phyloP scores from a whole-genome alignment of 2,329 filamentous ascomycete species.

The Nakataea oryzae region DNA sequence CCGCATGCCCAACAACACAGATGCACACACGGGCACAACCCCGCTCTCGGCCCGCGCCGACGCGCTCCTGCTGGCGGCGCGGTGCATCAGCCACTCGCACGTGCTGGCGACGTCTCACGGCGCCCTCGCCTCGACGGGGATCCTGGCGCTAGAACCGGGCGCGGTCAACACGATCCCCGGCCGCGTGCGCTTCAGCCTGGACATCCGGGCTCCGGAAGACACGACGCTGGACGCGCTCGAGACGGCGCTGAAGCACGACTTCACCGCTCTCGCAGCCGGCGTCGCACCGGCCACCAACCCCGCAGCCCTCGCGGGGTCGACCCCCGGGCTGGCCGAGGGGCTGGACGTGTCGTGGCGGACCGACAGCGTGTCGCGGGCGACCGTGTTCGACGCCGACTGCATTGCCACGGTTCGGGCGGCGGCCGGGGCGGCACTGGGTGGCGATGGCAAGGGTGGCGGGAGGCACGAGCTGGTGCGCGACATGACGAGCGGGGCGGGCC shows the following conservation, averaged over 20 bases:
- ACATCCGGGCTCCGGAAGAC: slow-evolving; percentile 52
- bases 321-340: slow-evolving; percentile 16
- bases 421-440: slow-evolving; percentile 45
- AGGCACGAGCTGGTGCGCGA: slow-evolving; percentile 18
- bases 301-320: slow-evolving; percentile 9
- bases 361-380: slow-evolving; percentile 51
- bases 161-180: slow-evolving; percentile 68
- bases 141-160: slow-evolving; percentile 52
- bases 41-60: slow-evolving; percentile 27
- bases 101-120: slow-evolving; percentile 47
- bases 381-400: slow-evolving; percentile 57
- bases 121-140: slow-evolving; percentile 60
- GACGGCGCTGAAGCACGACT: slow-evolving; percentile 42
- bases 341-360: slow-evolving; percentile 42
- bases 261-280: slow-evolving; percentile 46
- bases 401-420: slow-evolving; percentile 53
- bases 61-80: slow-evolving; percentile 32
- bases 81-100: slow-evolving; percentile 57
- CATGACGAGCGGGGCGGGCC: slow-evolving; percentile 31
- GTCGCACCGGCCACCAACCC: slow-evolving; percentile 19
- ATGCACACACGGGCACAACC: slow-evolving; percentile 68
- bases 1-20: slow-evolving; percentile 17
- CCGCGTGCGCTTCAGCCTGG: slow-evolving; percentile 55
- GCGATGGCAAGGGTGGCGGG: slow-evolving; percentile 14
- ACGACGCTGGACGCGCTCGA: slow-evolving; percentile 47